Percentiles rank a stretch among this genome's conserved stretches.
Evolutionary conservation across 352 stramenopile genomes (phyloP).

Genomic region (Pythium guiyangense): DNA sequence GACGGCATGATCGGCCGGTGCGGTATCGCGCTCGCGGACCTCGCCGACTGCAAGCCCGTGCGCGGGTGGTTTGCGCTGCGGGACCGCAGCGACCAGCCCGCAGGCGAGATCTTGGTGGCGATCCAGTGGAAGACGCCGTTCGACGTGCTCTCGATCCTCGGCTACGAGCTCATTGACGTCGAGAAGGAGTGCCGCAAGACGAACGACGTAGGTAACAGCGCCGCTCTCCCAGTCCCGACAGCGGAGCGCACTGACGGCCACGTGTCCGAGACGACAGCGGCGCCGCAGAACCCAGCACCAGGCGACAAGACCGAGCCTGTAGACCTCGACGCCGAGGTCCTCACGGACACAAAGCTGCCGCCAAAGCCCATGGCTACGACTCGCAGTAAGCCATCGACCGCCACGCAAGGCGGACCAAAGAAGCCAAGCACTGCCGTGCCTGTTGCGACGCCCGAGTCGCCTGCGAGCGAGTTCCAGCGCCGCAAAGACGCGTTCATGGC

Average conservation of each 20-base stretch:
- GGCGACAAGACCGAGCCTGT: background rate
- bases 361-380: background rate
- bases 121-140: constrained; percentile 81
- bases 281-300: background rate
- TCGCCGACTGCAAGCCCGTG: constrained; percentile 67
- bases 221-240: background rate
- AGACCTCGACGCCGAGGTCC: constrained; percentile 29
- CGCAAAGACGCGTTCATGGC: constrained; percentile 69
- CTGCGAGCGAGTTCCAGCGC: constrained; percentile 56
- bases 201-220: constrained; percentile 2
- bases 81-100: constrained; percentile 46
- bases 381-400: background rate
- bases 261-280: background rate
- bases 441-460: background rate
- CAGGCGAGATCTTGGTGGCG: constrained; percentile 63
- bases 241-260: too few species aligned
- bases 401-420: background rate
- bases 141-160: constrained; percentile 53
- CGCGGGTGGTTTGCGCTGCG: constrained; percentile 68
- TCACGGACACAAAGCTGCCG: constrained; percentile 4
- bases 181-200: constrained; percentile 14
- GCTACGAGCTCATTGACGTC: constrained; percentile 68
- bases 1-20: constrained; percentile 75
- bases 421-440: background rate
- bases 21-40: constrained; percentile 53